These are phyloP conservation scores for Blepharisma undulans DNA, from an alignment of 169 alveolate genomes.

Conservation along the genomic window DNA sequence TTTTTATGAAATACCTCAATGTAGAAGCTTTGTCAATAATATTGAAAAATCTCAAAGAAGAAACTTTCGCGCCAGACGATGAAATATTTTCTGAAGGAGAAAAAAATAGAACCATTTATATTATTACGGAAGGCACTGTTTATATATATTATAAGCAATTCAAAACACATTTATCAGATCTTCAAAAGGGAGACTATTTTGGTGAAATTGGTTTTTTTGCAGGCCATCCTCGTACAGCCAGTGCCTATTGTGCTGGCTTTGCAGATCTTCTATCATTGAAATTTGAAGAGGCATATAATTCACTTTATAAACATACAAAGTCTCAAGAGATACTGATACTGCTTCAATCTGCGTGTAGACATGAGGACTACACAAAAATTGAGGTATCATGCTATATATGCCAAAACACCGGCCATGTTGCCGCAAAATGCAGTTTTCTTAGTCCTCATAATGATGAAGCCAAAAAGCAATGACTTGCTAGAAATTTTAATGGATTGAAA, in stretches of 20 bases:
- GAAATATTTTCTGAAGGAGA: conserved; percentile 27
- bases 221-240: conserved; percentile 45
- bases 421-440: neutral
- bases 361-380: neutral
- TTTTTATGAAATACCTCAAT: conserved; percentile 33
- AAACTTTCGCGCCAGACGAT: conserved; percentile 4
- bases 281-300: neutral
- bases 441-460: neutral
- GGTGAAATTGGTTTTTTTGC: conserved; percentile 64
- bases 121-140: neutral
- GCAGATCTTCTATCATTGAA: neutral
- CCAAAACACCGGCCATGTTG: neutral
- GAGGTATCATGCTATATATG: neutral
- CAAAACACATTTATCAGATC: neutral
- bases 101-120: neutral
- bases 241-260: conserved; percentile 28
- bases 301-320: neutral
- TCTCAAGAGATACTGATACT: too few species aligned
- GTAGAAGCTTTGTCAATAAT: neutral
- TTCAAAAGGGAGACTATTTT: conserved; percentile 43
- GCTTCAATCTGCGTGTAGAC: neutral
- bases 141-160: neutral
- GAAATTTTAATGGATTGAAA: neutral
- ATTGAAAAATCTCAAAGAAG: neutral
- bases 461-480: neutral